Evolutionary conservation across 306 rosid species (phyloP).

Genomic region (Luffa acutangula): DNA sequence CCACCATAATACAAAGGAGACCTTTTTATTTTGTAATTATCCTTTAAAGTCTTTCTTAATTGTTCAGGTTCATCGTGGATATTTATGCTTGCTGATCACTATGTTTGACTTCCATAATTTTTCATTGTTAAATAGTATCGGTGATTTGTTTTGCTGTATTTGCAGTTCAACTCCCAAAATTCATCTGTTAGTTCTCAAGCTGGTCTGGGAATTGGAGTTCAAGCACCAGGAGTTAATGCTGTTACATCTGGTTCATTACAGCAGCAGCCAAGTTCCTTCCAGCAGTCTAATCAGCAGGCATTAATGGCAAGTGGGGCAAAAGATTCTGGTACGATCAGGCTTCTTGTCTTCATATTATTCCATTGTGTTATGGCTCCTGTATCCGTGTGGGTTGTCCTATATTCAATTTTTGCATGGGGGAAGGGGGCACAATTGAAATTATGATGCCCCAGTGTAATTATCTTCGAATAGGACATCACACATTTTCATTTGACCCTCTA

Average conservation of each 20-base stretch:
- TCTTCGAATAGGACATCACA: background rate
- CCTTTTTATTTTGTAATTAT: background rate
- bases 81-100: background rate
- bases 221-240: conserved; percentile 51
- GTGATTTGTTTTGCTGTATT: background rate
- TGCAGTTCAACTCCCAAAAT: conserved; percentile 76
- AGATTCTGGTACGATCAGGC: conserved; percentile 42
- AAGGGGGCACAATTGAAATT: background rate
- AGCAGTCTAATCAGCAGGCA: conserved; percentile 60
- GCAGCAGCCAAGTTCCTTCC: conserved; percentile 58
- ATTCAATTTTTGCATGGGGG: background rate
- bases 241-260: conserved; percentile 57
- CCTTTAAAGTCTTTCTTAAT: background rate
- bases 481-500: background rate
- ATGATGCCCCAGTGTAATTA: background rate
- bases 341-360: background rate
- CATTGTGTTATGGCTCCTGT: background rate
- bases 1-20: background rate
- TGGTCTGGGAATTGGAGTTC: conserved; percentile 71
- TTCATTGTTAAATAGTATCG: background rate
- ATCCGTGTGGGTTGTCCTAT: background rate
- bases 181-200: conserved; percentile 65
- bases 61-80: background rate
- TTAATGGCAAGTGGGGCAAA: conserved; percentile 45
- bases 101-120: background rate